Base-by-base conservation (phyloP, 2,329 filamentous ascomycete genomes). In the Calonectria ilicicola region DNA sequence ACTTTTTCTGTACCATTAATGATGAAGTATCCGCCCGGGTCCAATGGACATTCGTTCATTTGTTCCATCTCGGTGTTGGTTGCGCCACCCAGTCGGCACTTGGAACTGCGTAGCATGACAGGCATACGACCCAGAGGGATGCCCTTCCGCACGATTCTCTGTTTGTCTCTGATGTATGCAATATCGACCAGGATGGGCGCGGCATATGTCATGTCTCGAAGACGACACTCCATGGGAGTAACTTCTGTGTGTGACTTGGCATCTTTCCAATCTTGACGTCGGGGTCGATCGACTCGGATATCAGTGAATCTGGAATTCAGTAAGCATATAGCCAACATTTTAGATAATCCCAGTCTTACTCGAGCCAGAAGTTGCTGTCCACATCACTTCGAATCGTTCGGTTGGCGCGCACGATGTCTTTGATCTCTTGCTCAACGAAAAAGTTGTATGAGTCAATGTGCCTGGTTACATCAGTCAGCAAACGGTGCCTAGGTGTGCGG, bases 371-470 rank as follows among this genome's bases (percentile, higher is more conserved):
- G 76, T 93, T 94, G 75, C 94, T 94, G 81, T 98, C 95, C 56
- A 97, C 94, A 87, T 98, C 96, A 84, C 96, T 98, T 77, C 94
- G 92, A 75, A 99, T 94, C 47, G 92, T 93, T 62, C 93, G 92
- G 83, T 98, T 98, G 65, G 96, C 94, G 82, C 95, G 93, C 77
- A 99, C 93, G 78, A 99, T 99, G 80, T 98, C 96, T 86, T 98
- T 98, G 83, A 99, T 92, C 82, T 98, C 96, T 69, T 97, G 94
- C 79, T 99, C 95, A 77, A 98, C 94, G 80, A 99, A 98, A 86
- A 97, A 98, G 86, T 99, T 98, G 89, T 97, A 99, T 27, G 97
- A 98, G 86, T 99, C 97, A 81, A 98, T 96, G 84, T 98, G 96
- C 79, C 88, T 89, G 14, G 19, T 58, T 51, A 9, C 44, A 14